phyloP scores from a whole-genome alignment of 2,329 filamentous ascomycete genomes.

The Aspergillus novoparasiticus region DNA sequence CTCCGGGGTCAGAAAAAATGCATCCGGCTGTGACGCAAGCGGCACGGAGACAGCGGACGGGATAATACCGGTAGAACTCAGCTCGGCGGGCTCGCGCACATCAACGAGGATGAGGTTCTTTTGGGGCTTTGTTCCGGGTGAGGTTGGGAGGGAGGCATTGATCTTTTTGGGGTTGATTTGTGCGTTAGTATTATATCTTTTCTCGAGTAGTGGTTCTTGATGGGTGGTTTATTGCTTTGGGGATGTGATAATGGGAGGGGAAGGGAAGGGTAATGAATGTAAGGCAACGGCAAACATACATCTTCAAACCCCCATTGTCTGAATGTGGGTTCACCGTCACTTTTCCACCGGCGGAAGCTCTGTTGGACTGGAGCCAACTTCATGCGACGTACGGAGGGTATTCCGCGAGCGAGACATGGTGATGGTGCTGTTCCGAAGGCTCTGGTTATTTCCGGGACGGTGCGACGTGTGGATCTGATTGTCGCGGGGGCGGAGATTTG shows the following conservation, averaged over 20 bases:
- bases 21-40: constrained; percentile 73
- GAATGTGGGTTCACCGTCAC: constrained; percentile 10
- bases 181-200: no score
- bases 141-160: constrained; percentile 31
- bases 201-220: no score
- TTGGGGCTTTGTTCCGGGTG: constrained; percentile 24
- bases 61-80: constrained; percentile 59
- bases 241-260: not conserved
- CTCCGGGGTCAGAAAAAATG: constrained; percentile 71
- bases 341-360: not conserved
- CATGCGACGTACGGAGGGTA: not conserved
- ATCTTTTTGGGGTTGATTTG: constrained; percentile 27
- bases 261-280: not conserved
- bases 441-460: not conserved
- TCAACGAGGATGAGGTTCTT: constrained; percentile 44
- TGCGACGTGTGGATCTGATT: not conserved
- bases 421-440: not conserved
- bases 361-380: not conserved
- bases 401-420: not conserved
- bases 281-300: constrained; percentile 23
- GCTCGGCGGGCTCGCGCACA: constrained; percentile 52
- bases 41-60: constrained; percentile 83
- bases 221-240: not conserved
- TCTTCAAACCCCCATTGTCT: constrained; percentile 40
- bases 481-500: not conserved